phyloP scores from a whole-genome alignment of 208 protist species.

The Novymonas esmeraldas region DNA sequence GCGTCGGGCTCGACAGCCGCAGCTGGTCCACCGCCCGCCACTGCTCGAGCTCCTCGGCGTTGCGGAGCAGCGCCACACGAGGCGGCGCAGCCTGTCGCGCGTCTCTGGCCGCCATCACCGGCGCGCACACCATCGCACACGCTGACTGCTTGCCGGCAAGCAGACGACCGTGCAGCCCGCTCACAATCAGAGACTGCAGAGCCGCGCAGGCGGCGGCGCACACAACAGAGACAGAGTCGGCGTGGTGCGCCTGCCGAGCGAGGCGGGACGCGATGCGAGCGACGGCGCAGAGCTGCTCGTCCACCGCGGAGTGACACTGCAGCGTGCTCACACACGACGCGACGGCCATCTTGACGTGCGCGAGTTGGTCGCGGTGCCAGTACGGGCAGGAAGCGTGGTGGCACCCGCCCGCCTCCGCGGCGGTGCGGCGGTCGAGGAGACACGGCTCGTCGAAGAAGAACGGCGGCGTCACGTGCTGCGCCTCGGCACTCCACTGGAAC shows the following conservation, averaged over 20 bases:
- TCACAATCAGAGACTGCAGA: slow-evolving; percentile 30
- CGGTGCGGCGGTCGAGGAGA: slow-evolving; percentile 40
- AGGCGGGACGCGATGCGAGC: slow-evolving; percentile 12
- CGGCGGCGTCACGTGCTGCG: slow-evolving; percentile 22
- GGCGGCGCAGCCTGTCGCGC: background rate
- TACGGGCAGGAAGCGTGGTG: slow-evolving; percentile 54
- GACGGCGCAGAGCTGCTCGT: slow-evolving; percentile 35
- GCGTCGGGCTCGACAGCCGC: background rate
- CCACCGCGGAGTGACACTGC: slow-evolving; percentile 1
- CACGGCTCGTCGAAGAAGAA: slow-evolving; percentile 75
- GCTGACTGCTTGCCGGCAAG: background rate
- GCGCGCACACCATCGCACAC: slow-evolving; percentile 5
- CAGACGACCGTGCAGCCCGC: slow-evolving; percentile 9
- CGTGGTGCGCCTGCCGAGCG: slow-evolving; percentile 8
- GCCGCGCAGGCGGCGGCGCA: slow-evolving; percentile 24
- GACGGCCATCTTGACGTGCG: slow-evolving; percentile 39
- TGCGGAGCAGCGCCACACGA: slow-evolving; percentile 13
- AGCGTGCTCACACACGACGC: slow-evolving; percentile 13
- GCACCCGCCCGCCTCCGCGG: slow-evolving; percentile 19
- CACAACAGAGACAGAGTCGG: slow-evolving; percentile 25
- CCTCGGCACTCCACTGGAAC: slow-evolving; percentile 35
- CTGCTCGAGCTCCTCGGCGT: slow-evolving; percentile 22
- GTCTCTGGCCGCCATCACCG: background rate
- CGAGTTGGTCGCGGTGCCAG: slow-evolving; percentile 67
- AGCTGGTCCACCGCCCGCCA: slow-evolving; percentile 24